A percentile compares a stretch with the other conserved stretches of the same genome.
Conservation (phyloP, 768 basidiomycete species). For the Boletus reticuloceps region DNA sequence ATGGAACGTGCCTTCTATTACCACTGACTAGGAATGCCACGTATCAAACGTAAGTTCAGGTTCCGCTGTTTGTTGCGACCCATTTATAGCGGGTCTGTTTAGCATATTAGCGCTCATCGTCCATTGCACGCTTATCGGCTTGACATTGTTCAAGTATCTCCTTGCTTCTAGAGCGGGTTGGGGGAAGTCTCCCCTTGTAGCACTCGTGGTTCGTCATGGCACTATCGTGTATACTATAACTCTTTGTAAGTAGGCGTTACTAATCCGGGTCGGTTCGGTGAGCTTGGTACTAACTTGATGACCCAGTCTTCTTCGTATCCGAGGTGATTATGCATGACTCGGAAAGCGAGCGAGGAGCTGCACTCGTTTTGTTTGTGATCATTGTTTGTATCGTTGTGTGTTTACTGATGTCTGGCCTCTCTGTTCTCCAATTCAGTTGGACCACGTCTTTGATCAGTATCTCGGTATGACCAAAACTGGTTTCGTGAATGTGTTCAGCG, state of each 20-base stretch:
- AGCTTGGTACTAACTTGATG: not conserved
- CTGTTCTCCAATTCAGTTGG: conserved; percentile 10
- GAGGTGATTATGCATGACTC: not conserved
- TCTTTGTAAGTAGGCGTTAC: conserved; percentile 6
- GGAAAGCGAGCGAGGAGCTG: not conserved
- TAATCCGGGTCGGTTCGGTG: not conserved
- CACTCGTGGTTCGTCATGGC: conserved; percentile 17
- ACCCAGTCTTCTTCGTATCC: not conserved
- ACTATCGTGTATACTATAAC: conserved; percentile 6
- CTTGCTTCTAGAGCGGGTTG: conserved; percentile 9
- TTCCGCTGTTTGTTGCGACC: not conserved
- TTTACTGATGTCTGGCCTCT: not conserved
- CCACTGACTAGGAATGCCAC: not conserved
- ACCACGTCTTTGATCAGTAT: conserved; percentile 6
- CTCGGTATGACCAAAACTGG: conserved; percentile 5
- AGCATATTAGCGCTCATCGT: conserved; percentile 14
- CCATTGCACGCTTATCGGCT: conserved; percentile 14
- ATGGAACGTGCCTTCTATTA: conserved; percentile 11
- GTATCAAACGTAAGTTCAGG: conserved; percentile 10
- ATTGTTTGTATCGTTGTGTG: not conserved
- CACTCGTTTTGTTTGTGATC: conserved; percentile 4
- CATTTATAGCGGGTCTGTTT: not conserved
- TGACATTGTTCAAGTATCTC: conserved; percentile 21
- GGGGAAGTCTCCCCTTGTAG: conserved; percentile 18
- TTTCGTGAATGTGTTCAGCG: not conserved